phyloP scores from a whole-genome alignment of 1,284 basidiomycete genomes.

The Vanrija sp. region DNA sequence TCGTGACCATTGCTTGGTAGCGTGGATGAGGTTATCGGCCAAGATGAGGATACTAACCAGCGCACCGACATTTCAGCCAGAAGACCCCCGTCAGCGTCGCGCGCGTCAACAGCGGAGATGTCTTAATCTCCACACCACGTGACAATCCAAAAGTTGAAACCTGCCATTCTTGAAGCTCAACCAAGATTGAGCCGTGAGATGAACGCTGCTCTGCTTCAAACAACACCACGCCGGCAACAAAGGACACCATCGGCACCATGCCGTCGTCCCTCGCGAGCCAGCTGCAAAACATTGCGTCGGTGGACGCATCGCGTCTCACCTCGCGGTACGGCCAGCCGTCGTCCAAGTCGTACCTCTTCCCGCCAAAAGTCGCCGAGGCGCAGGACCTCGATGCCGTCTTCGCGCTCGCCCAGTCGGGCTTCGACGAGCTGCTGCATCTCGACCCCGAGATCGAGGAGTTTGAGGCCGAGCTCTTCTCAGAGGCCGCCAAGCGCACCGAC shows the following conservation, averaged over 20 bases:
- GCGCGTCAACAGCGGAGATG: constrained; percentile 1
- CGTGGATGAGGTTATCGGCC: neutral
- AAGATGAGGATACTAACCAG: no score
- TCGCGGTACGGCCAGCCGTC: constrained; percentile 54
- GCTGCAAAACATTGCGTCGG: constrained; percentile 72
- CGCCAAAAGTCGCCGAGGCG: constrained; percentile 68
- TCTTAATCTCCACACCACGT: constrained; percentile 11
- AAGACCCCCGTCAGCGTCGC: neutral
- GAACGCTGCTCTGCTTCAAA: neutral
- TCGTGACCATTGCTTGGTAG: constrained; percentile 14
- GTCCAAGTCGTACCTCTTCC: constrained; percentile 79
- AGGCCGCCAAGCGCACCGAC: constrained; percentile 70
- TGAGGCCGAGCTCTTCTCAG: constrained; percentile 77
- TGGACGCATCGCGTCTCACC: constrained; percentile 71
- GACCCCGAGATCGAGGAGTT: constrained; percentile 54
- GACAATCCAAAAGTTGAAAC: constrained; percentile 10
- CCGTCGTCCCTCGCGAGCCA: constrained; percentile 77
- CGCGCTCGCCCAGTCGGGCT: constrained; percentile 74
- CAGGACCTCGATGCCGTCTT: constrained; percentile 85
- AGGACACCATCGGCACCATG: constrained; percentile 7
- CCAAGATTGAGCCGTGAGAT: neutral
- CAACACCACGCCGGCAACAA: neutral
- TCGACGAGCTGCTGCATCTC: constrained; percentile 63
- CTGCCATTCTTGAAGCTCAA: neutral
- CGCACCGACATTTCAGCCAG: neutral